Base-by-base conservation (phyloP, 495 filamentous ascomycete genomes). In the Talaromyces nanjingensis region DNA sequence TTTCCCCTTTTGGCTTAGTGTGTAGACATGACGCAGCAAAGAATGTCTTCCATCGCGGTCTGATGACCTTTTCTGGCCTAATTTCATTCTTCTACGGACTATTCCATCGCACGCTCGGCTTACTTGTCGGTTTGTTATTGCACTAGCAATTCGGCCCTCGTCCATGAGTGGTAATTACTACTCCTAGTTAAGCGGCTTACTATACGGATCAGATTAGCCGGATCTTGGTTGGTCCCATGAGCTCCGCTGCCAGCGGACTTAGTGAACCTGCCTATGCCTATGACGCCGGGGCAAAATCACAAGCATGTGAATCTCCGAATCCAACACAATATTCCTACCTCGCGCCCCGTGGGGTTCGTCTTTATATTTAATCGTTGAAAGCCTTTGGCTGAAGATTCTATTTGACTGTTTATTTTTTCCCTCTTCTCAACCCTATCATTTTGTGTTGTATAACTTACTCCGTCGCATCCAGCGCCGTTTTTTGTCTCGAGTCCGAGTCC, bases 251-350 rank as follows among this genome's bases (percentile, higher is more conserved):
- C 22, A 7, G 16, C 52, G 22, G 8, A 3, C 14, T 6, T 2
- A 27, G 27, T 2, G 27, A 27, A 5, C 24, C 16, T 42, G 37
- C 22, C 53, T 56, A 59, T 42, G 37, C 22, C 53, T 56, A 59
- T 59, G 27, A 59, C 56, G 29, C 56, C 31, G 16, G n/a, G 27
- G n/a, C 53, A 56, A 59, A 59, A 37, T 7, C 14, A 18, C 29
- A 59, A 59, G 56, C 56, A 59, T 59, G 56, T 59, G 56, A 59
- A 59, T 59, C 56, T 37, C 56, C 56, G 31, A 33, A 37, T 34
- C 27, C 27, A 33, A 37, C 56, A 11, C 6, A 11, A 9, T 22
- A 33, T 59, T 59, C 18, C 31, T 3, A 18, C 29, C 31, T 37
- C 29, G 12, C 27, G 22, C 53, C 53, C 53, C 24, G 53, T 56